Evolutionary conservation across 192 early-diverging fungal genomes (phyloP).

Genomic region (Gigaspora rosea): DNA sequence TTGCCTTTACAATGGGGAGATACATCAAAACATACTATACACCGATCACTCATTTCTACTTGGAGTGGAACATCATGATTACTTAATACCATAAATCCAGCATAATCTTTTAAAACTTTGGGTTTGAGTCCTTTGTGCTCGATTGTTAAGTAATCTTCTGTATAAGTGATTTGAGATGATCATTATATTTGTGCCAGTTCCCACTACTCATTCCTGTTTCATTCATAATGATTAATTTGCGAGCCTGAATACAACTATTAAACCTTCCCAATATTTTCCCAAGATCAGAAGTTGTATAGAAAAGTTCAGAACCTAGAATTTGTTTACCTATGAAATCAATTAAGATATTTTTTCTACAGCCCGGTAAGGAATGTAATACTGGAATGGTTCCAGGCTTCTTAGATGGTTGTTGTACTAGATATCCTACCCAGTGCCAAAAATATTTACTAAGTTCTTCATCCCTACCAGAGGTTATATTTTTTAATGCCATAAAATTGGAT

Average conservation of each 20-base stretch:
- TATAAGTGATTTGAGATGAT: too few species aligned
- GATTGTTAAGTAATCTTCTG: conserved; percentile 20
- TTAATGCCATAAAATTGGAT: conserved; percentile 8
- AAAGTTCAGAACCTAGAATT: conserved; percentile 2
- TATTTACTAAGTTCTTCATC: conserved; percentile 1
- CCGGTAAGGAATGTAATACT: conserved; percentile 14
- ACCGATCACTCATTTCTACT: neutral
- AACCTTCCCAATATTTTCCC: neutral
- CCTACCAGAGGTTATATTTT: neutral
- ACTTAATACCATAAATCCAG: conserved; percentile 13
- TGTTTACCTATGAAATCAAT: conserved; percentile 12
- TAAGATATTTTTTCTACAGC: conserved; percentile 17
- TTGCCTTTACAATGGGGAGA: neutral
- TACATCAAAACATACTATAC: neutral
- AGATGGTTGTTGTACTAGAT: neutral
- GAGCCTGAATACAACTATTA: conserved; percentile 3
- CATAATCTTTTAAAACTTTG: conserved; percentile 8
- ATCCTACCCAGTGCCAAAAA: conserved; percentile 1
- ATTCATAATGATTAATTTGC: conserved; percentile 8
- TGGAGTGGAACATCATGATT: conserved; percentile 1
- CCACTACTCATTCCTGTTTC: neutral
- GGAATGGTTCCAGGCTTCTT: neutral
- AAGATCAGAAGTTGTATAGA: conserved; percentile 17
- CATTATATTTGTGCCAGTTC: too few species aligned
- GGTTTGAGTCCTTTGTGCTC: neutral